Base-by-base conservation (phyloP, 345 rosid genomes). In the Litchi chinensis region DNA sequence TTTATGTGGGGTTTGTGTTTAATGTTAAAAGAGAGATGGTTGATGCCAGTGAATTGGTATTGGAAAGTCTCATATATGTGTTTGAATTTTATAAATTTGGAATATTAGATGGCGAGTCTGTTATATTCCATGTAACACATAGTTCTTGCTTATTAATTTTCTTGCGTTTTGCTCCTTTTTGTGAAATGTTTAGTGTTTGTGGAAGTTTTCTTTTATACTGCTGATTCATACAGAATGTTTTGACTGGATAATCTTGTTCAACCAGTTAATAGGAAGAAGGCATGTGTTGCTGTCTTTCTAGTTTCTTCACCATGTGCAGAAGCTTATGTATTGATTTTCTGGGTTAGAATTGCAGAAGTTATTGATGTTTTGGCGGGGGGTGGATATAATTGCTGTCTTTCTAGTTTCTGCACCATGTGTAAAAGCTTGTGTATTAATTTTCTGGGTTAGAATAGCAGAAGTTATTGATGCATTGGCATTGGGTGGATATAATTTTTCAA, bases 1-100 rank as follows among this genome's bases (percentile, higher is more conserved):
- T 56, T 56, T 69, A 44, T 40, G n/a, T 72, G 70, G 73, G 59
- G 59, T 54, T 66, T 62, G 37, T 62, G 2, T 77, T 80, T 40
- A 67, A 57, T 73, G 32, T 19, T 11, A 21, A 28, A 44, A 68
- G 48, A 64, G 46, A 64, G 24, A 48, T 73, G 66, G 65, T 46
- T 24, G 18, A 63, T 80, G 60, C 50, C 18, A 12, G 24, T 80
- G 68, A 32, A 66, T 52, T 77, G 77, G 66, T 73, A 26, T 43
- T 77, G 40, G 28, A 69, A 77, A 46, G 62, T 67, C 63, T 50
- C 57, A 67, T 13, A 52, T 67, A 67, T 76, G 52, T 40, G 72
- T 21, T 76, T 50, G 50, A 70, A 11, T 32, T 22, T 21, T 54
- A 66, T 32, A 50, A 66, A 6, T 65, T 66, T 67, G 79, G 66